Percentiles rank a stretch among this genome's conserved stretches.
phyloP scores from a whole-genome alignment of 202 grass and related monocot species.

The Zizania palustris region DNA sequence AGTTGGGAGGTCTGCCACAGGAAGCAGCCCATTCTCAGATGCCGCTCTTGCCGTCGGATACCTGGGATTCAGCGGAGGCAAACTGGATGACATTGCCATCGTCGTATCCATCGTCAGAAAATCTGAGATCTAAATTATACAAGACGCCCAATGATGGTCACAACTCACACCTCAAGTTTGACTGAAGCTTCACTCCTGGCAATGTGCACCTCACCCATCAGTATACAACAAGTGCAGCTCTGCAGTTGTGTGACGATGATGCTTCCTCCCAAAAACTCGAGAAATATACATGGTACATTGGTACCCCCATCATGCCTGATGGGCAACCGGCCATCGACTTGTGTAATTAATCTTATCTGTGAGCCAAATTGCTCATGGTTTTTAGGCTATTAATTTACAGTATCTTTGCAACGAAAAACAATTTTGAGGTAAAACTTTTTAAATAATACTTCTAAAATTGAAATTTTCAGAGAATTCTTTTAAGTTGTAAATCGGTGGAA shows the following conservation, averaged over 20 bases:
- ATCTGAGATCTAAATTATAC: slow-evolving; percentile 39
- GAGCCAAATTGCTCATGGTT: neutral
- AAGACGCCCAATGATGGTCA: neutral
- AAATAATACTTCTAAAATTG: too few species aligned
- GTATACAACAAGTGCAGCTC: neutral
- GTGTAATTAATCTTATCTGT: slow-evolving; percentile 4
- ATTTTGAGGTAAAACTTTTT: too few species aligned
- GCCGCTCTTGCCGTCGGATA: slow-evolving; percentile 70
- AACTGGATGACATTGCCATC: slow-evolving; percentile 69
- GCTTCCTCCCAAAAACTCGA: neutral
- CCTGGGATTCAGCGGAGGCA: slow-evolving; percentile 69
- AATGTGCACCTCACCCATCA: neutral
- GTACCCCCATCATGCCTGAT: neutral
- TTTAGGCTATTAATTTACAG: neutral
- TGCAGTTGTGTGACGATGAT: neutral
- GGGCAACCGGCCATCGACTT: neutral
- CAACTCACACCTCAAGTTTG: neutral
- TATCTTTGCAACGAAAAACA: too few species aligned
- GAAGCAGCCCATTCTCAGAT: slow-evolving; percentile 86
- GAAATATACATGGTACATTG: neutral
- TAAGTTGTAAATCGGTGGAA: neutral
- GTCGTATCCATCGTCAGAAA: slow-evolving; percentile 65
- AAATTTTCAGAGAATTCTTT: too few species aligned
- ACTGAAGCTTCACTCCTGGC: neutral
- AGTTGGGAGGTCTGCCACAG: slow-evolving; percentile 67